Conservation (phyloP, 805 yeast species). For the Ogataea kodamae region DNA sequence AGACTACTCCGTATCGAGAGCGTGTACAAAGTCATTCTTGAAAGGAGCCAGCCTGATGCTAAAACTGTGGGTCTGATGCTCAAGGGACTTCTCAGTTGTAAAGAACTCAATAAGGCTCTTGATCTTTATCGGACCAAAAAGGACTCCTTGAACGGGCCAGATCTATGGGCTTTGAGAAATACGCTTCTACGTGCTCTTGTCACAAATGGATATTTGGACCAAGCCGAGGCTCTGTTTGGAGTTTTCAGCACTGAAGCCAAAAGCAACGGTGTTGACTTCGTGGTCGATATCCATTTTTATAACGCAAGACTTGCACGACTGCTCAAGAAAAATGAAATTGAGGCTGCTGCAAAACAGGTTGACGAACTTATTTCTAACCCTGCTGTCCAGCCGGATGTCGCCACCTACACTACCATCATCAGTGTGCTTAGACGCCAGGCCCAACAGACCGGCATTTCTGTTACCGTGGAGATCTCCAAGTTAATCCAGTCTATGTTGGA, state of each 20-base stretch:
- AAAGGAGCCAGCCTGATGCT: constrained; percentile 41
- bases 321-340: constrained; percentile 37
- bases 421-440: constrained; percentile 52
- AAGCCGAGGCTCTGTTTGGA: constrained; percentile 35
- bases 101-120: constrained; percentile 41
- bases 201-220: constrained; percentile 36
- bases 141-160: constrained; percentile 31
- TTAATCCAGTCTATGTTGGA: constrained; percentile 33
- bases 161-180: constrained; percentile 41
- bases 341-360: constrained; percentile 48
- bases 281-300: constrained; percentile 47
- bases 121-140: constrained; percentile 34
- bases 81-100: constrained; percentile 43
- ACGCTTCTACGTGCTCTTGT: constrained; percentile 44
- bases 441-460: constrained; percentile 38
- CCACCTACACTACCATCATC: constrained; percentile 58
- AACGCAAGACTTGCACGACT: constrained; percentile 48
- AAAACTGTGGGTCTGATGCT: constrained; percentile 48
- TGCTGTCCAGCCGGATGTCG: constrained; percentile 51
- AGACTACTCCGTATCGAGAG: constrained; percentile 38
- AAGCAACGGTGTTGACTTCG: constrained; percentile 28
- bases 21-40: constrained; percentile 29
- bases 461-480: constrained; percentile 33
- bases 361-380: constrained; percentile 36
- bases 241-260: constrained; percentile 28